Conservation (phyloP, 2,329 filamentous ascomycete species). For the Botrytis byssoidea region DNA sequence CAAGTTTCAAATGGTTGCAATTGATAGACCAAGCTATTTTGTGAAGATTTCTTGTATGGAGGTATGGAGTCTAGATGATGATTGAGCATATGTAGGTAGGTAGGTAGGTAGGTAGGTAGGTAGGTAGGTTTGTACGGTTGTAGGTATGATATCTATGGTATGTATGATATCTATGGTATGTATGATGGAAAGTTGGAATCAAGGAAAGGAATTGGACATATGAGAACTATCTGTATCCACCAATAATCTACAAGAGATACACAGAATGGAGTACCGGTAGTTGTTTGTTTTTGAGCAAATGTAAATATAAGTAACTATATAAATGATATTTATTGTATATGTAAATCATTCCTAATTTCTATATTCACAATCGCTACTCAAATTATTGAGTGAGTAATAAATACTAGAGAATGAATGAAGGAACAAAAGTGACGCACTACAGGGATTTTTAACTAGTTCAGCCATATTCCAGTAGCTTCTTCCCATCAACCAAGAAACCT, state of each 20-base stretch:
- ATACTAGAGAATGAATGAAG: no score
- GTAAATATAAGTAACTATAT: no score
- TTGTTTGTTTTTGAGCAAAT: no score
- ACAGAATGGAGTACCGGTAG: no score
- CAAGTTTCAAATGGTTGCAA: not conserved
- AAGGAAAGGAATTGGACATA: no score
- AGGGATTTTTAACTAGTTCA: constrained; percentile 15
- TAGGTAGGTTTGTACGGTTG: not conserved
- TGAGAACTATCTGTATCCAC: no score
- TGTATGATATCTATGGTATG: not conserved
- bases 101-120: not conserved
- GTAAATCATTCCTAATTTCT: not conserved
- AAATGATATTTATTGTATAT: no score
- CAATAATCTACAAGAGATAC: no score
- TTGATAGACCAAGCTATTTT: no score
- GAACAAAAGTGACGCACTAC: constrained; percentile 4
- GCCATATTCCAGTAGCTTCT: constrained; percentile 18
- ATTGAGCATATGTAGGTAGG: not conserved
- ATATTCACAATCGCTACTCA: no score
- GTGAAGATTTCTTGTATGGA: no score
- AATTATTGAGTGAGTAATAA: not conserved
- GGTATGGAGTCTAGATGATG: not conserved
- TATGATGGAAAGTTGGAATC: not conserved
- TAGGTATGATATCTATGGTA: not conserved
- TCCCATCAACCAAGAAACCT: constrained; percentile 1